Conservation (phyloP, 2,329 filamentous ascomycete genomes). For the Byssochlamys sp. region DNA sequence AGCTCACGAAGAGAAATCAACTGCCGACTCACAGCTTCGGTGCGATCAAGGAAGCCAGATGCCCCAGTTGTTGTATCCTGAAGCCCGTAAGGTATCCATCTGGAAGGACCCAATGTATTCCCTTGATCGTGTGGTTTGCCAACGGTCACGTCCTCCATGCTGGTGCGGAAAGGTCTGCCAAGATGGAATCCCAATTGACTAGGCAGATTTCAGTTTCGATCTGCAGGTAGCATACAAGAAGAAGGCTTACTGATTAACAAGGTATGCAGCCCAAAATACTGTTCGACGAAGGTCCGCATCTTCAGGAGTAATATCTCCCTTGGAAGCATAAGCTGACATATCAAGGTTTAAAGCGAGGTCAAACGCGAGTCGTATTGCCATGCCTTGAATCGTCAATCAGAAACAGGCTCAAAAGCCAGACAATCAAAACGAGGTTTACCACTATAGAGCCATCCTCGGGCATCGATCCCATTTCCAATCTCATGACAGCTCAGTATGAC, state of each 20-base stretch:
- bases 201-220: not conserved
- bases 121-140: slow-evolving; percentile 16
- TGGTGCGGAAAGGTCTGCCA: slow-evolving; percentile 27
- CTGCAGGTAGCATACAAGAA: not conserved
- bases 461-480: not conserved
- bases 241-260: not conserved
- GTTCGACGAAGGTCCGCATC: not conserved
- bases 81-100: not conserved
- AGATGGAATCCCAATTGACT: slow-evolving; percentile 27
- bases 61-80: not conserved
- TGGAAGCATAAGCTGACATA: not conserved
- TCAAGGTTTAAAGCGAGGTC: not conserved
- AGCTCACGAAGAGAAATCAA: not conserved
- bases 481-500: not conserved
- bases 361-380: not conserved
- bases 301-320: not conserved
- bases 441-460: not conserved
- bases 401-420: too few species aligned
- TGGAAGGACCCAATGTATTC: not conserved
- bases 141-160: slow-evolving; percentile 26
- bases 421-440: not conserved
- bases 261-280: not conserved
- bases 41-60: not conserved
- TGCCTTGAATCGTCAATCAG: not conserved
- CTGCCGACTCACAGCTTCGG: not conserved